These are phyloP conservation scores for Ajuga reptans DNA, from an alignment of 305 asterid genomes.

Conservation along the genomic window DNA sequence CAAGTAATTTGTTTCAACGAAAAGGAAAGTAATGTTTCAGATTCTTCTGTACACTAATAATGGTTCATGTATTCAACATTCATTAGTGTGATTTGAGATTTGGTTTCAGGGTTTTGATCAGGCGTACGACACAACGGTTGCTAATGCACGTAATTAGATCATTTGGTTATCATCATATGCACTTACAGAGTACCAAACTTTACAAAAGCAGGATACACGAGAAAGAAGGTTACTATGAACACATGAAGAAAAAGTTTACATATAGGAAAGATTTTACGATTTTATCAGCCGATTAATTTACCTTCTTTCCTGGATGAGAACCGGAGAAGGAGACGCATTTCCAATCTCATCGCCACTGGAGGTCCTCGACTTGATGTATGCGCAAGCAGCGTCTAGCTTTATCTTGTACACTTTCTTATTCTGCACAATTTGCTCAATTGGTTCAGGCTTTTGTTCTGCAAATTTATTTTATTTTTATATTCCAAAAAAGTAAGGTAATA, in stretches of 20 bases:
- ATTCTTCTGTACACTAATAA: too few relatives aligned
- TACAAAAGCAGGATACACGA: not conserved
- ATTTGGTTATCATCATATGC: not conserved
- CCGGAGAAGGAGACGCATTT: constrained; percentile 18
- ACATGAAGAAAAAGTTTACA: not conserved
- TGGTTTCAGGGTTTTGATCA: too few relatives aligned
- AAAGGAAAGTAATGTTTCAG: too few relatives aligned
- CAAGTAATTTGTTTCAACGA: too few relatives aligned
- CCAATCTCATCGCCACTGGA: constrained; percentile 22
- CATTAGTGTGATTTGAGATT: not conserved
- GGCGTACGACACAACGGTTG: too few relatives aligned
- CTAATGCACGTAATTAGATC: too few relatives aligned
- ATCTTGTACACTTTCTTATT: constrained; percentile 71
- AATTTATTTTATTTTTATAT: not conserved
- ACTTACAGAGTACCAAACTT: not conserved
- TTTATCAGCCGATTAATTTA: not conserved
- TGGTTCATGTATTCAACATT: not conserved
- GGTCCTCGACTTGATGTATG: constrained; percentile 45
- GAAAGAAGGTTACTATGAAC: too few relatives aligned
- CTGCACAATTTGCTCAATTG: constrained; percentile 35
- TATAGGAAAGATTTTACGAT: not conserved
- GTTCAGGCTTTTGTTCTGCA: not conserved
- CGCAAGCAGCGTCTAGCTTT: constrained; percentile 63
- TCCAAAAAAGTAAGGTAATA: not conserved
- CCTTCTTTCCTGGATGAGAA: constrained; percentile 11